Evolutionary conservation across 768 basidiomycete genomes (phyloP), one percentile per base, ranked within the genome.

Genomic region (Fomitopsis pulvina): DNA sequence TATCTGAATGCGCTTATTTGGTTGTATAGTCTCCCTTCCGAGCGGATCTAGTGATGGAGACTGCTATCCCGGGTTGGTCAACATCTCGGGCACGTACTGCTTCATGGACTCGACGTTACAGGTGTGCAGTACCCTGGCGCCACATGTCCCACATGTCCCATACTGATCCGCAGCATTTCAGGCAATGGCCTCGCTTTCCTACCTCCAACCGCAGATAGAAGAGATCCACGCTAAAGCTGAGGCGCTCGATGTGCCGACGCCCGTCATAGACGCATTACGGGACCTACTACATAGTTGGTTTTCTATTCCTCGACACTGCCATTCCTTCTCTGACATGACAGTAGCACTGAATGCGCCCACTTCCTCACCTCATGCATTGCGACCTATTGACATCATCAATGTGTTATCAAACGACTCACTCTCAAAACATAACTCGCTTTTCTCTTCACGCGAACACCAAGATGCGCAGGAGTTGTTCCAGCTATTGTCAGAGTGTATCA

Each of bases 401-500:
- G 85, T 83, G 2, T 75, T 94, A 26, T 79, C 81, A 16, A 63
- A 71, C 20, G 73, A 77, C 52, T 70, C 76, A 30, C 66, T 72
- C 28, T 77, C 76, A 44, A 77, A 77, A 60, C 64, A 75, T 54
- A 76, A 77, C 57, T 76, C 85, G 0, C 74, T 92, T 10, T 85
- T 95, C 66, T 80, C 81, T 56, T 92, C 92, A 1, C 83, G 91
- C 11, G 92, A 96, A 63, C 95, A 98, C 64, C 95, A 98, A 69
- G 95, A 98, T 64, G 95, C 95, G 4, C 95, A 98, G 62, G 95
- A 98, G 63, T 77, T 98, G n/a, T 97, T 96, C 70, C 86, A 95
- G 58, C 82, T 97, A 27, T 72, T 97, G 8, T 87, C 92, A 1
- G 92, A 94, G 64, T 87, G 83, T 46, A 75, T 97, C 57, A 91